Conservation (phyloP, 2,329 filamentous ascomycete species). For the Pseudopithomyces chartarum region DNA sequence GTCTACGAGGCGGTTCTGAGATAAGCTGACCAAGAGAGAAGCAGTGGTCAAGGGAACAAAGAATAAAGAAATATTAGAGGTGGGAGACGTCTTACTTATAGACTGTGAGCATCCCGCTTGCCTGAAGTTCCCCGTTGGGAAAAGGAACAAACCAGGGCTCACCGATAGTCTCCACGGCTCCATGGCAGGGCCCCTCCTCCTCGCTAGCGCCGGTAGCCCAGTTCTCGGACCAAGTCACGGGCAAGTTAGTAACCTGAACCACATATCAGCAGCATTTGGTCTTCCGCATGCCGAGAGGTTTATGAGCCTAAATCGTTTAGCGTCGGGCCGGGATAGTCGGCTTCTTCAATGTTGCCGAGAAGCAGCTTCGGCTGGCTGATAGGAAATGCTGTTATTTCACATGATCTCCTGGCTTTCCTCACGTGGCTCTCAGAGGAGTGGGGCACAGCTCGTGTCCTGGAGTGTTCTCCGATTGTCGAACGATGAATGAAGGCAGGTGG, state of each 20-base stretch:
- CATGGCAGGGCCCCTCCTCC: background rate
- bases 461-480: background rate
- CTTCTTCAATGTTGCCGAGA: background rate
- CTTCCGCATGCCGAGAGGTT: conserved; percentile 5
- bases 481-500: background rate
- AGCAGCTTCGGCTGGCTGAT: background rate
- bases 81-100: background rate
- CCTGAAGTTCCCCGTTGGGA: background rate
- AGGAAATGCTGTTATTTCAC: background rate
- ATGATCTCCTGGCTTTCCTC: background rate
- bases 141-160: background rate
- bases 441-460: background rate
- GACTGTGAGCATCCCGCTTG: background rate
- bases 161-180: conserved; percentile 1
- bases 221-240: background rate
- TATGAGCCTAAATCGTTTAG: conserved; percentile 8
- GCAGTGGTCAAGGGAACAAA: background rate
- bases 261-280: background rate
- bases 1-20: background rate
- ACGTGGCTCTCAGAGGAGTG: background rate
- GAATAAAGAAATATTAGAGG: background rate
- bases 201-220: conserved; percentile 2
- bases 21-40: background rate
- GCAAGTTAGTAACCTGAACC: background rate
- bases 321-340: conserved; percentile 6